Conservation (phyloP, 2,329 filamentous ascomycete species). For the Knufia fluminis region DNA sequence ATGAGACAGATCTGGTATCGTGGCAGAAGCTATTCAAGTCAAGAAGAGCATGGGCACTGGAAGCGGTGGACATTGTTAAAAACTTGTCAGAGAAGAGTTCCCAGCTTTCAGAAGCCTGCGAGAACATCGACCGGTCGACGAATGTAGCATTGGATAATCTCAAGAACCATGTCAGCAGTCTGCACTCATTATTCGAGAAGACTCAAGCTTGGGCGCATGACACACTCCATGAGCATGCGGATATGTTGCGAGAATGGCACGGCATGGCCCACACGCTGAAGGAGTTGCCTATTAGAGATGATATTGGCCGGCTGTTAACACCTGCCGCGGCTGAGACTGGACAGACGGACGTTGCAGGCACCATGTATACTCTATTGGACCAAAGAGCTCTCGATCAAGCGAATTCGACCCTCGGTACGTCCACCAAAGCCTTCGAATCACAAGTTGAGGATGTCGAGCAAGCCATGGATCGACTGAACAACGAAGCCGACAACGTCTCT, state of each 20-base stretch:
- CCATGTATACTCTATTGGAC: constrained; percentile 18
- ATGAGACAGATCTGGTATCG: constrained; percentile 70
- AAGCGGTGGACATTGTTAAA: constrained; percentile 59
- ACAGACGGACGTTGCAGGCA: constrained; percentile 12
- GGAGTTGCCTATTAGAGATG: constrained; percentile 35
- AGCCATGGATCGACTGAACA: constrained; percentile 15
- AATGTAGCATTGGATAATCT: constrained; percentile 76
- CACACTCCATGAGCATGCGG: constrained; percentile 35
- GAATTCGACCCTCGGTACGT: constrained; percentile 14
- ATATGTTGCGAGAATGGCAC: constrained; percentile 37
- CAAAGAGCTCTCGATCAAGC: constrained; percentile 13
- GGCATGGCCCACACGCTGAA: constrained; percentile 30
- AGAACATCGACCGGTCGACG: constrained; percentile 68
- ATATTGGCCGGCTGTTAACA: constrained; percentile 32
- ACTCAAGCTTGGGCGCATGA: constrained; percentile 39
- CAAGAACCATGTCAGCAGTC: constrained; percentile 37
- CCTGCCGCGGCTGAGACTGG: constrained; percentile 3
- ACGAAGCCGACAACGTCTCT: constrained; percentile 14
- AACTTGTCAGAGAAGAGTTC: constrained; percentile 51
- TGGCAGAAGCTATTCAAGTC: constrained; percentile 83
- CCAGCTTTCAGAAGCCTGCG: constrained; percentile 49
- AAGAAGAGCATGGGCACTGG: constrained; percentile 69
- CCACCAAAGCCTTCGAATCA: constrained; percentile 15
- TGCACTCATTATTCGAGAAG: constrained; percentile 38
- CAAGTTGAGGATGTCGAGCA: constrained; percentile 13